Percentiles rank a stretch among this genome's conserved stretches.
These are phyloP conservation scores for Paracamarosporium sp. DNA, from an alignment of 2,329 filamentous ascomycete genomes.

Conservation along the genomic window DNA sequence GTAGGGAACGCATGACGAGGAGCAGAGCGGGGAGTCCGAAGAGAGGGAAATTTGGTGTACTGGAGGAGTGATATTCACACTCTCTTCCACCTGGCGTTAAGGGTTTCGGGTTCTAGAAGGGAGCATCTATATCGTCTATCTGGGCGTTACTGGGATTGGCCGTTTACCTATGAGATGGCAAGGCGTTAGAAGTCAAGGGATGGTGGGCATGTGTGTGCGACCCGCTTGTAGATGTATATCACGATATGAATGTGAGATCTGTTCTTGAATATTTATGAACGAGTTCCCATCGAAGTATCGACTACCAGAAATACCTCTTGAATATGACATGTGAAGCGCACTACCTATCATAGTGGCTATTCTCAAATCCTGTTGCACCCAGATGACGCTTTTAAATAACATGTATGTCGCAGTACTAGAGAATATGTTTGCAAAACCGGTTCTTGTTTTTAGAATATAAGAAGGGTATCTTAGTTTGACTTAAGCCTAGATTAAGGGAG, in stretches of 20 bases:
- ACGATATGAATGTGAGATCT: background rate
- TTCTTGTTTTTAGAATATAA: too few relatives aligned
- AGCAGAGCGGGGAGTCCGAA: slow-evolving; percentile 58
- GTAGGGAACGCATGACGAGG: slow-evolving; percentile 75
- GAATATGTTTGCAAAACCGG: too few relatives aligned
- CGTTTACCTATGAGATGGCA: background rate
- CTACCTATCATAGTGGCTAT: too few relatives aligned
- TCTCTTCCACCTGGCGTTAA: background rate
- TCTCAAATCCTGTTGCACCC: too few relatives aligned
- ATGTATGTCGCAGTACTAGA: too few relatives aligned
- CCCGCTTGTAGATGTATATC: background rate
- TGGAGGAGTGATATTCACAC: slow-evolving; percentile 34
- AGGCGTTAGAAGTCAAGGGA: background rate
- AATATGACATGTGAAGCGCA: too few relatives aligned
- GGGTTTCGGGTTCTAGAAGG: background rate
- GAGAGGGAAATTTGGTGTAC: slow-evolving; percentile 46
- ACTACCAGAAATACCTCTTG: too few relatives aligned
- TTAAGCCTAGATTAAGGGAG: too few relatives aligned
- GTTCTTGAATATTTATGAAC: too few relatives aligned
- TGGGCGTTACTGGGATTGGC: background rate
- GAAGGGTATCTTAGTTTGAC: too few relatives aligned
- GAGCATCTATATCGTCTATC: background rate
- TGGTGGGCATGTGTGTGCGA: background rate
- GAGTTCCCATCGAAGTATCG: too few relatives aligned
- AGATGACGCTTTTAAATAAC: too few relatives aligned